phyloP scores from a whole-genome alignment of 1,284 basidiomycete species.

The Moesziomyces antarcticus region DNA sequence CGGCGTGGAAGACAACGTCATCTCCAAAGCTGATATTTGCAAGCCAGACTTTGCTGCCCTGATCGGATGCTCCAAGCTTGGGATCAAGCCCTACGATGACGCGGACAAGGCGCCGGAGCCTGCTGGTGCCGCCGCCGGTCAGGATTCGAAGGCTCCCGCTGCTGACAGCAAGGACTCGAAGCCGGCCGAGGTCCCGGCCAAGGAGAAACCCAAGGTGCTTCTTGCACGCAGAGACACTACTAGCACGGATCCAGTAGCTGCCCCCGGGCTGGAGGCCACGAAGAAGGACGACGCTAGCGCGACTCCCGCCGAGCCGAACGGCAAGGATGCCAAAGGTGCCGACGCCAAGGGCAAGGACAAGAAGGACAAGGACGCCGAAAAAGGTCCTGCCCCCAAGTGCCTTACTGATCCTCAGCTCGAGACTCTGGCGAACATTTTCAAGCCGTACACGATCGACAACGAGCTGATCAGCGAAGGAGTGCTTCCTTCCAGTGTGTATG shows the following conservation, averaged over 20 bases:
- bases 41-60: slow-evolving; percentile 27
- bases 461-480: slow-evolving; percentile 39
- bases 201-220: background rate
- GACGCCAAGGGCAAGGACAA: slow-evolving; percentile 2
- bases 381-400: slow-evolving; percentile 12
- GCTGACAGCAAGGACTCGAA: background rate
- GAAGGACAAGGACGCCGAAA: slow-evolving; percentile 1
- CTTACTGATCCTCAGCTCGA: slow-evolving; percentile 34
- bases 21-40: slow-evolving; percentile 36
- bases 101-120: background rate
- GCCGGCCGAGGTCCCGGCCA: too few relatives aligned
- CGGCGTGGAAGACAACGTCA: slow-evolving; percentile 42
- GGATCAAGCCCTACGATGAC: background rate
- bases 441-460: slow-evolving; percentile 15
- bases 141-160: background rate
- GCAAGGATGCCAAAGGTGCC: background rate
- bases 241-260: too few relatives aligned
- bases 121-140: background rate
- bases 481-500: slow-evolving; percentile 33
- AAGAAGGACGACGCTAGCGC: background rate
- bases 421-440: slow-evolving; percentile 40
- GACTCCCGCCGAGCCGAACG: background rate
- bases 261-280: too few relatives aligned
- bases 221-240: too few relatives aligned
- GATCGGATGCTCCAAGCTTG: slow-evolving; percentile 23